Base-by-base conservation (phyloP, 208 protist species). In the Vickermania spadyakhi region DNA sequence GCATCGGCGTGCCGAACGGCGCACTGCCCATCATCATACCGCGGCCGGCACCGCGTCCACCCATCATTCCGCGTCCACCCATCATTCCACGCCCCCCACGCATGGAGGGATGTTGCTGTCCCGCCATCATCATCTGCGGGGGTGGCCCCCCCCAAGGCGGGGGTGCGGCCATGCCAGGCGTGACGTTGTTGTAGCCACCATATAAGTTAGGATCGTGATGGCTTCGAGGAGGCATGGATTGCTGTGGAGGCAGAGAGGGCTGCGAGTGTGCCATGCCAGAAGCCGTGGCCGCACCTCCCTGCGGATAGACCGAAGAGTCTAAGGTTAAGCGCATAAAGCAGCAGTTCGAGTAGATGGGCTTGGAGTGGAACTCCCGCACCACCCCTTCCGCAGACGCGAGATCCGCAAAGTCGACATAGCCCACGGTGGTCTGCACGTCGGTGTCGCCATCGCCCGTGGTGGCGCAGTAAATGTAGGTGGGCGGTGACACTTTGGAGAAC, bases 311-410 rank as follows among this genome's bases (percentile, higher is more conserved):
- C 4, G 60, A 27, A 27, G 67, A 21, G 51, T 78, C 69, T 27
- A 72, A 82, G 27, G 56, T 67, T 23, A 94, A 70, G 28, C 70
- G 68, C 72, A 94, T 70, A 58, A 85, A 79, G 72, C 87, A 94
- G 68, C 84, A 90, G 51, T 83, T 76, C 1, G 84, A 81, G 63
- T 94, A 94, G 54, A 94, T 88, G 36, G 70, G 70, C 42, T 90
- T 89, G 59, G 77, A 79, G 73, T 91, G 84, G 21, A 91, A 75
- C 61, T 83, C 65, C 27, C 75, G 60, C 61, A 89, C 52, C 21
- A 75, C 87, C 49, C 70, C 67, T 54, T 83, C 74, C 27, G 87
- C 81, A 3, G 81, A 61, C 2, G 69, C 53, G 1, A 68, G 58
- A 41, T 91, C 79, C 1, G 75, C 59, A 55, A 84, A 94, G 60